Percentiles rank a stretch among this genome's conserved stretches.
These are phyloP conservation scores for Komagataella populi DNA, from an alignment of 805 yeast genomes.

Conservation along the genomic window DNA sequence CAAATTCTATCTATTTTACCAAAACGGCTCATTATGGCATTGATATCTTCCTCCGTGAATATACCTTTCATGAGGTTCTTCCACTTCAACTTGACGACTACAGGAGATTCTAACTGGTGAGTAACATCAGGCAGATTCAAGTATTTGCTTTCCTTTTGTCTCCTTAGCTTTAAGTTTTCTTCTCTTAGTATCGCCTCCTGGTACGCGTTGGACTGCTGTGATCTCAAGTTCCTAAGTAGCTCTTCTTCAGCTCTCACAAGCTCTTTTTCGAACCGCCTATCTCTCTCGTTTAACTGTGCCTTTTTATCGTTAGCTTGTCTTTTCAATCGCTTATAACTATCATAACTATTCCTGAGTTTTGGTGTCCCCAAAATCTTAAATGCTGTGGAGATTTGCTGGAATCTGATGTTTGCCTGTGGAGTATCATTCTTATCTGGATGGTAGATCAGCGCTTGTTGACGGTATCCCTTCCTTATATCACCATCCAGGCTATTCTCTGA, in stretches of 20 bases:
- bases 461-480: conserved; percentile 14
- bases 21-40: conserved; percentile 28
- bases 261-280: conserved; percentile 12
- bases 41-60: conserved; percentile 19
- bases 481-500: not conserved
- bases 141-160: conserved; percentile 4
- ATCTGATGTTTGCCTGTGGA: conserved; percentile 12
- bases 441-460: conserved; percentile 14
- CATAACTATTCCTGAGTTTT: conserved; percentile 10
- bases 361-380: conserved; percentile 10
- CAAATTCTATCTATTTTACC: conserved; percentile 19
- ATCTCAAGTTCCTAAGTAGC: conserved; percentile 7
- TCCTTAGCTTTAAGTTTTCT: conserved; percentile 8
- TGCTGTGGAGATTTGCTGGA: conserved; percentile 15
- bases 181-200: conserved; percentile 9
- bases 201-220: conserved; percentile 1
- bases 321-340: conserved; percentile 6
- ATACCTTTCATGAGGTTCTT: conserved; percentile 22
- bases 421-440: conserved; percentile 23
- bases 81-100: conserved; percentile 26
- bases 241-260: conserved; percentile 17
- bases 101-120: conserved; percentile 1
- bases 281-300: conserved; percentile 5
- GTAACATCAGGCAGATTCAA: not conserved
- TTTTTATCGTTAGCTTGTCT: not conserved